Evolutionary conservation across 495 filamentous ascomycete genomes (phyloP), one percentile per base, ranked within the genome.

Genomic region (Aspergillus panamensis): DNA sequence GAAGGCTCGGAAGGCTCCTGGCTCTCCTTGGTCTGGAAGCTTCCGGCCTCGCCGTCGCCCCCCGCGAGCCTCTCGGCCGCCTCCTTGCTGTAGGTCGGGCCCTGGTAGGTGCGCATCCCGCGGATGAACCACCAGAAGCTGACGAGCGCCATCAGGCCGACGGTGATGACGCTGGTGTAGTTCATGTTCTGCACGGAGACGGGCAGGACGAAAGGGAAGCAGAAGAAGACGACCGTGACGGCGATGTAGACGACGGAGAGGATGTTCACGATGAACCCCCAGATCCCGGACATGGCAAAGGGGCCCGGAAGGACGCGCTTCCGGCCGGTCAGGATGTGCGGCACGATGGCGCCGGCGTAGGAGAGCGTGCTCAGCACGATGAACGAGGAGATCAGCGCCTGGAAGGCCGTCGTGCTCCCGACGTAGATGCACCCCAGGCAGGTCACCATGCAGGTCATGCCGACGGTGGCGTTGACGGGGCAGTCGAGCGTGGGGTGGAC

Each of bases 201-300:
- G 0, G 87, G 86, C 52, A 84, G 57, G 0, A 66, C 66, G 60
- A 80, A 87, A 1, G 87, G 89, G 73, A 93, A 93, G 67, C 87
- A 91, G 74, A 87, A 94, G 61, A 93, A 84, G 25, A 90, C 78
- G 45, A 87, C 80, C 66, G 90, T 92, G 16, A 84, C 73, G 0
- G 79, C 62, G 53, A 92, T 93, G 58, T 88, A 85, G 20, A 82
- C 58, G 35, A 87, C 79, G 3, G 84, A 69, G 6, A 84, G 50
- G 3, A 73, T 62, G 61, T 90, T 89, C 61, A 92, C 72, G 0
- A 73, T 56, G 51, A 73, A 86, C 0, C 88, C 91, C 32, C 31
- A 31, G 8, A 66, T 71, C 19, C 84, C 81, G 30, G 66, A 66
- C 74, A 95, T 83, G 63, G 77, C 82, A 69, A 92, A 96, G 3